phyloP scores from a whole-genome alignment of 768 basidiomycete species.

The Sarcomyxa edulis region DNA sequence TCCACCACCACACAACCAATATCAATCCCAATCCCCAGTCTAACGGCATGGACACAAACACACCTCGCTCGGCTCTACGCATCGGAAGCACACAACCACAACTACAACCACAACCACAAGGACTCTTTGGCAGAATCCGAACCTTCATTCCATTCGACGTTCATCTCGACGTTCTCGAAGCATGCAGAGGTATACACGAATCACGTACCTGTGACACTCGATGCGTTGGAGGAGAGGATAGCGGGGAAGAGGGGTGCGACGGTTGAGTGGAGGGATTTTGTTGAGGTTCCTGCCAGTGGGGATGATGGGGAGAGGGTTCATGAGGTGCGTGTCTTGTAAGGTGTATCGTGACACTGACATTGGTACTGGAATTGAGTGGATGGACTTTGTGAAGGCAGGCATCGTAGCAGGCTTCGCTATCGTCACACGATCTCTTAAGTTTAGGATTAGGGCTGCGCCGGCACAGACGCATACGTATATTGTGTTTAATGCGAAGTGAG shows the following conservation, averaged over 20 bases:
- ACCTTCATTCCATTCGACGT: slow-evolving; percentile 12
- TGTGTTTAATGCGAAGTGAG: slow-evolving; percentile 36
- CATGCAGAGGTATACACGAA: slow-evolving; percentile 27
- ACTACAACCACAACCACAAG: too few relatives aligned
- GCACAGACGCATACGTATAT: slow-evolving; percentile 27
- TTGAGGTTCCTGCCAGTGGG: slow-evolving; percentile 21
- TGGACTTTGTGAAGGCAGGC: slow-evolving; percentile 15
- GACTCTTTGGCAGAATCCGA: too few relatives aligned
- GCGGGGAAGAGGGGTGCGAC: slow-evolving; percentile 12
- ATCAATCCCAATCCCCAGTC: too few relatives aligned
- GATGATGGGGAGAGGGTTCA: slow-evolving; percentile 1
- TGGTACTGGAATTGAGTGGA: not conserved
- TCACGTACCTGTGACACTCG: slow-evolving; percentile 18
- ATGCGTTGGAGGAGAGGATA: slow-evolving; percentile 23
- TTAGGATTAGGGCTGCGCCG: slow-evolving; percentile 32
- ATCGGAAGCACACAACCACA: too few relatives aligned
- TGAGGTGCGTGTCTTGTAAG: slow-evolving; percentile 5
- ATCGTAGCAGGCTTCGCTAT: slow-evolving; percentile 35
- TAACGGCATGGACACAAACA: too few relatives aligned
- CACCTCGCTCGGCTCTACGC: too few relatives aligned
- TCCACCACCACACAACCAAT: too few relatives aligned
- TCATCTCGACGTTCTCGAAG: slow-evolving; percentile 26
- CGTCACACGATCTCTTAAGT: slow-evolving; percentile 32
- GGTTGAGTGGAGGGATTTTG: slow-evolving; percentile 29
- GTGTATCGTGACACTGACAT: not conserved